These are phyloP conservation scores for Lachnellula arida DNA, from an alignment of 2,329 filamentous ascomycete species.

Conservation along the genomic window DNA sequence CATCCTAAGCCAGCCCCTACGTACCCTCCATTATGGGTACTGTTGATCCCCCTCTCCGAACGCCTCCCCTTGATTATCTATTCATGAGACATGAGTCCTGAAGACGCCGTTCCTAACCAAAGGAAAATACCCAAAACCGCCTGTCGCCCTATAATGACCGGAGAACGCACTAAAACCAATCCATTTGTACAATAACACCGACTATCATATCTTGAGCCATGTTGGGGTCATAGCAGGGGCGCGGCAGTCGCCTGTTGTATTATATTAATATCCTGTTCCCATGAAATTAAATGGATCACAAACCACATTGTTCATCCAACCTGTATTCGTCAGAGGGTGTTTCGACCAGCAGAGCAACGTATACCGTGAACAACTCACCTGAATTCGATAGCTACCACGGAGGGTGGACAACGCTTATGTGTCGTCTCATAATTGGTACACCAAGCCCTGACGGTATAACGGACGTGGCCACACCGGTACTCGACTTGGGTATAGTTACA, in stretches of 20 bases:
- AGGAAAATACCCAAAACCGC: neutral
- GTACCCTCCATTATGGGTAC: neutral
- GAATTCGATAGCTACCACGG: slow-evolving; percentile 38
- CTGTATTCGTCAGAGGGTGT: slow-evolving; percentile 18
- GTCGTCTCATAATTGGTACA: slow-evolving; percentile 45
- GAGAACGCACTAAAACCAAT: neutral
- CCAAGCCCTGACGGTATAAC: slow-evolving; percentile 52
- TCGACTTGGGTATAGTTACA: slow-evolving; percentile 57
- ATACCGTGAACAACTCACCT: slow-evolving; percentile 17
- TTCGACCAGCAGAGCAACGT: neutral
- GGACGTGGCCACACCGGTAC: slow-evolving; percentile 50
- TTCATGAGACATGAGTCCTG: neutral
- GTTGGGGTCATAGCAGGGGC: slow-evolving; percentile 19
- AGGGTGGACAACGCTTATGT: slow-evolving; percentile 50
- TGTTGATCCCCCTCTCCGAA: slow-evolving; percentile 8
- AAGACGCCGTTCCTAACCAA: slow-evolving; percentile 11
- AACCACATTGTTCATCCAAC: slow-evolving; percentile 29
- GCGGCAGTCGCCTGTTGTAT: slow-evolving; percentile 23
- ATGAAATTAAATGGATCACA: neutral
- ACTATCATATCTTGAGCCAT: slow-evolving; percentile 18
- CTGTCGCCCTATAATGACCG: neutral
- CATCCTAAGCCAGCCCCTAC: neutral
- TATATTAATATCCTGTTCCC: slow-evolving; percentile 1
- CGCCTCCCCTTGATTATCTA: slow-evolving; percentile 8
- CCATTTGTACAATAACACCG: neutral